phyloP scores from a whole-genome alignment of 192 early-diverging fungal species.

The Spizellomyces punctatus region DNA sequence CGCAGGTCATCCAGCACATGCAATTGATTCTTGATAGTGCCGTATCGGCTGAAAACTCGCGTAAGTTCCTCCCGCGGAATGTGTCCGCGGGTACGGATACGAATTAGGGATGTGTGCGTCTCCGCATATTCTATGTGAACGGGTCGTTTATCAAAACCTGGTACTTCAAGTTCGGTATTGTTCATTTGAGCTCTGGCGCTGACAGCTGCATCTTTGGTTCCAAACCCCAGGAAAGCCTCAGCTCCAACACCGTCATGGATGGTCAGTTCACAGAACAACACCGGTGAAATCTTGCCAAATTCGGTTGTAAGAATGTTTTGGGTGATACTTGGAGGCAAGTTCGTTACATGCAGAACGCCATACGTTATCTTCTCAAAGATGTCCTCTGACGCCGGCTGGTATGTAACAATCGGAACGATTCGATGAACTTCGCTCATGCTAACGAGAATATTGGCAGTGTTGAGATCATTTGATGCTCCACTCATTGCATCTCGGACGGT shows the following conservation, averaged over 20 bases:
- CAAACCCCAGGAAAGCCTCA: slow-evolving; percentile 10
- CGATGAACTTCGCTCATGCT: slow-evolving; percentile 2
- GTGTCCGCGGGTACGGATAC: neutral
- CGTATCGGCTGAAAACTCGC: slow-evolving; percentile 31
- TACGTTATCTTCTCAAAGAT: neutral
- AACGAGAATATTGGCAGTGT: neutral
- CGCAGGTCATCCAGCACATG: slow-evolving; percentile 4
- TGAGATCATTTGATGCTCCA: neutral
- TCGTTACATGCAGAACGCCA: neutral
- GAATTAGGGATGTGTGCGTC: slow-evolving; percentile 7
- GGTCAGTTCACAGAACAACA: neutral
- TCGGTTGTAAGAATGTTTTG: neutral
- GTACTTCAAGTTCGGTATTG: neutral
- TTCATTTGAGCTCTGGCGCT: neutral
- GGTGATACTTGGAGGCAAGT: neutral
- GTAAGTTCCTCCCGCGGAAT: slow-evolving; percentile 25
- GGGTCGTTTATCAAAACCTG: neutral
- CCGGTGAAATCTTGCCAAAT: neutral
- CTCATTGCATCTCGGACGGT: slow-evolving; percentile 8
- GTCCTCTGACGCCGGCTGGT: neutral
- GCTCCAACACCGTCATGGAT: neutral
- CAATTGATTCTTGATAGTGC: slow-evolving; percentile 12
- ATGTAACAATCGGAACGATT: neutral
- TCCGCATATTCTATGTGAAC: neutral
- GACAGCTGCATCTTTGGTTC: neutral